Conservation (phyloP, 2,329 filamentous ascomycete genomes). For the Annulohypoxylon truncatum region DNA sequence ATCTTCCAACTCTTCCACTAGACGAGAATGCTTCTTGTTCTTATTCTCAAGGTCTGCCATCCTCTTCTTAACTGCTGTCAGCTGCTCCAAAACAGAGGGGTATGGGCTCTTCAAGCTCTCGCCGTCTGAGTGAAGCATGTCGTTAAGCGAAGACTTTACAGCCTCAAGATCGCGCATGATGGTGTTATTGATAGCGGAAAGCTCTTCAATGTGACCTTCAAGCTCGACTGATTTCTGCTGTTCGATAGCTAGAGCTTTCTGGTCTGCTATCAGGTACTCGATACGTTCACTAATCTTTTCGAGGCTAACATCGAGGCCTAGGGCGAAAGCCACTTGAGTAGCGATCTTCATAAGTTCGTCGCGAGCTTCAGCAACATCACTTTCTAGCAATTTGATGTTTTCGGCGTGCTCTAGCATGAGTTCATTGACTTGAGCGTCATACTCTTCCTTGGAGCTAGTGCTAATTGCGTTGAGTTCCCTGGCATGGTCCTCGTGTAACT, state of each 20-base stretch:
- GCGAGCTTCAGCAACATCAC: constrained; percentile 72
- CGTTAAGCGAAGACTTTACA: constrained; percentile 65
- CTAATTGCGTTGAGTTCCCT: constrained; percentile 63
- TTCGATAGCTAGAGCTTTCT: constrained; percentile 69
- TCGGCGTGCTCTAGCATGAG: constrained; percentile 72
- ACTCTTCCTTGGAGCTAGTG: constrained; percentile 62
- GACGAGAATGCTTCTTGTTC: constrained; percentile 90
- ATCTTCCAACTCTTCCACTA: constrained; percentile 96
- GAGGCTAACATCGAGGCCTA: constrained; percentile 73
- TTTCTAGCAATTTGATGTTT: constrained; percentile 66
- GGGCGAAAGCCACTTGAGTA: constrained; percentile 69
- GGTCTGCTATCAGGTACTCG: constrained; percentile 65
- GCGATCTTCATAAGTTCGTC: constrained; percentile 74
- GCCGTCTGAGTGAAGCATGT: constrained; percentile 64
- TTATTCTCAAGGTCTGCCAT: constrained; percentile 70
- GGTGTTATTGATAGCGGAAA: constrained; percentile 68
- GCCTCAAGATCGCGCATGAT: constrained; percentile 72
- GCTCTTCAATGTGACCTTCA: constrained; percentile 64
- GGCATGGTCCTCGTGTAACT: constrained; percentile 62
- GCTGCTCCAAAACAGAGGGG: constrained; percentile 64
- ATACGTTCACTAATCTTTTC: constrained; percentile 74
- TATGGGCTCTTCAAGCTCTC: constrained; percentile 58
- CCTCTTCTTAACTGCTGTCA: constrained; percentile 73
- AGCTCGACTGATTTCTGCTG: constrained; percentile 70
- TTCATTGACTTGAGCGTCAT: constrained; percentile 67